A percentile compares a stretch with the other conserved stretches of the same genome.
These are phyloP conservation scores for Rhizopogon vesiculosus DNA, from an alignment of 768 basidiomycete species.

Conservation along the genomic window DNA sequence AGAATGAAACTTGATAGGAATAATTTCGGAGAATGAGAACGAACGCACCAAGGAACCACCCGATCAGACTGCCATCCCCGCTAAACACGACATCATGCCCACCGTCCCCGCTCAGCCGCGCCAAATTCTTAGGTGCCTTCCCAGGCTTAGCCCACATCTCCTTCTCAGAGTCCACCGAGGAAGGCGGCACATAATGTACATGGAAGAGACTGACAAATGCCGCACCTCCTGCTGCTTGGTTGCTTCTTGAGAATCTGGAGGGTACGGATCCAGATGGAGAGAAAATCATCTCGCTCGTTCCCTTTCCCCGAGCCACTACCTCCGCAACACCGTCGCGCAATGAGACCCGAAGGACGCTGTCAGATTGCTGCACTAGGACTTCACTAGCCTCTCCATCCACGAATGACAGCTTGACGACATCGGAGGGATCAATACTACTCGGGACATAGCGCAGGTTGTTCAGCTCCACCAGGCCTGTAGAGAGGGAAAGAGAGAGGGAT, in stretches of 20 bases:
- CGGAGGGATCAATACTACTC: slow-evolving; percentile 40
- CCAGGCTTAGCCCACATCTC: slow-evolving; percentile 67
- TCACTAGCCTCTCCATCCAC: slow-evolving; percentile 41
- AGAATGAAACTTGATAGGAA: background rate
- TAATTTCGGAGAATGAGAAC: background rate
- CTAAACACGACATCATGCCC: slow-evolving; percentile 68
- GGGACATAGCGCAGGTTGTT: slow-evolving; percentile 46
- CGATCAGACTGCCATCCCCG: slow-evolving; percentile 56
- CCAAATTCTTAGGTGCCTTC: slow-evolving; percentile 57
- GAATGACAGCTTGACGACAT: slow-evolving; percentile 50
- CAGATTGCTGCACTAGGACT: slow-evolving; percentile 56
- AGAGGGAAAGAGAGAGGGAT: slow-evolving; percentile 15
- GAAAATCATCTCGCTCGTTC: slow-evolving; percentile 53
- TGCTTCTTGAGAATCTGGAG: slow-evolving; percentile 2
- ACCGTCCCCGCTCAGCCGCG: slow-evolving; percentile 65
- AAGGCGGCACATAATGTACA: slow-evolving; percentile 51
- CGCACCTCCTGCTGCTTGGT: slow-evolving; percentile 30
- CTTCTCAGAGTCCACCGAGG: slow-evolving; percentile 33
- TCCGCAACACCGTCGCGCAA: slow-evolving; percentile 41
- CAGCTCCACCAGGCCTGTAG: slow-evolving; percentile 30
- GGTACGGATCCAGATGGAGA: slow-evolving; percentile 20
- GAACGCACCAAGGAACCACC: slow-evolving; percentile 68
- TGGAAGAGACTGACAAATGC: slow-evolving; percentile 72
- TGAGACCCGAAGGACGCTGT: slow-evolving; percentile 46
- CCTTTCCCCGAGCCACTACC: slow-evolving; percentile 49